These are phyloP conservation scores for Fonsecaea pugnacius DNA, from an alignment of 2,329 filamentous ascomycete species.

Conservation along the genomic window DNA sequence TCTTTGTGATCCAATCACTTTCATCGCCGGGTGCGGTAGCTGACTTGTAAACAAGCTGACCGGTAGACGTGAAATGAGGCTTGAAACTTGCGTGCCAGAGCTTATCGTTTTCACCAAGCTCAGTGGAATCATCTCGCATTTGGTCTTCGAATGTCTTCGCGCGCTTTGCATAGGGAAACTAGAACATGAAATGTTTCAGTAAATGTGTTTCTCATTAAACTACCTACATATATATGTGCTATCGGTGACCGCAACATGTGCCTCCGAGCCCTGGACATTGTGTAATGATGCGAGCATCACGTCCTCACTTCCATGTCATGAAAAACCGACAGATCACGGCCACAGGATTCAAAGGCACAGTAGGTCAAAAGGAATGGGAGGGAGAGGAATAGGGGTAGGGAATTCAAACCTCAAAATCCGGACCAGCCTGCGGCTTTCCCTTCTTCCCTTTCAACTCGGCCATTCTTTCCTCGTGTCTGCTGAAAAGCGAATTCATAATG, in stretches of 20 bases:
- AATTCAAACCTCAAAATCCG: conserved; percentile 88
- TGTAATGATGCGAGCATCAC: conserved; percentile 11
- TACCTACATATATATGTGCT: conserved; percentile 48
- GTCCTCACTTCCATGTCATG: conserved; percentile 9
- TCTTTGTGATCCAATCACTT: conserved; percentile 15
- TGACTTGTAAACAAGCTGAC: conserved; percentile 32
- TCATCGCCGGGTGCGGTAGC: conserved; percentile 4
- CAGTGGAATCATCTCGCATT: conserved; percentile 50
- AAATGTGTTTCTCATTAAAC: conserved; percentile 46
- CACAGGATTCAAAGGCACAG: conserved; percentile 23
- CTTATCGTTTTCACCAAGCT: conserved; percentile 65
- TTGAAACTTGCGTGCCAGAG: conserved; percentile 70
- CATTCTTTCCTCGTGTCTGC: conserved; percentile 63
- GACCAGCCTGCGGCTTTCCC: conserved; percentile 55
- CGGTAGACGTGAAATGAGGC: conserved; percentile 32
- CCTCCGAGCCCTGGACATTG: conserved; percentile 28
- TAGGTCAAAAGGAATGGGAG: conserved; percentile 38
- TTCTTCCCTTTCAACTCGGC: conserved; percentile 56
- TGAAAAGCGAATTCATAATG: conserved; percentile 92
- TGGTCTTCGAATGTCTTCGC: conserved; percentile 67
- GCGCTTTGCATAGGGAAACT: conserved; percentile 88
- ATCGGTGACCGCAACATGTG: conserved; percentile 33
- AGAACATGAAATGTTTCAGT: conserved; percentile 49
- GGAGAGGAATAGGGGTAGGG: conserved; percentile 48
- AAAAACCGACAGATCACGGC: conserved; percentile 31